phyloP scores from a whole-genome alignment of 495 filamentous ascomycete genomes.

The Lasiosphaeriaceae sp. region DNA sequence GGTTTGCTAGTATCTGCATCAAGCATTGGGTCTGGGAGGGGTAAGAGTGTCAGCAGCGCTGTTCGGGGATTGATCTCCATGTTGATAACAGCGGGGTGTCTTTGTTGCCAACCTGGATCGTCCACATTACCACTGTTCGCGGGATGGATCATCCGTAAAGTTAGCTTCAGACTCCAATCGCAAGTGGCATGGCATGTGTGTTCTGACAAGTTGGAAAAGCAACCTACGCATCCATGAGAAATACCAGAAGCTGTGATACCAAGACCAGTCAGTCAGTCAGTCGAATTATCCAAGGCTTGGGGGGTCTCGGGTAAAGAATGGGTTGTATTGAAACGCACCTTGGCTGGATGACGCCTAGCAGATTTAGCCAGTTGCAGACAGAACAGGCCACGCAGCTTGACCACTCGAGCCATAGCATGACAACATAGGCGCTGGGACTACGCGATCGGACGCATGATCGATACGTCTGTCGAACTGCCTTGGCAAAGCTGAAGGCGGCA shows the following conservation, averaged over 20 bases:
- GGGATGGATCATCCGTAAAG: background rate
- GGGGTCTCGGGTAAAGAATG: background rate
- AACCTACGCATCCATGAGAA: constrained; percentile 20
- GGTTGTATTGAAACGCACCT: constrained; percentile 11
- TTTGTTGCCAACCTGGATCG: constrained; percentile 16
- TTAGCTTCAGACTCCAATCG: background rate
- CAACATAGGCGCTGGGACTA: constrained; percentile 20
- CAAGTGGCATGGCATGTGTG: background rate
- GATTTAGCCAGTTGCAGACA: constrained; percentile 23
- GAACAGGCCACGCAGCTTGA: constrained; percentile 11
- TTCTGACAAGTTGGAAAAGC: background rate
- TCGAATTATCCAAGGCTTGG: no score
- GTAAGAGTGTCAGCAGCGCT: background rate
- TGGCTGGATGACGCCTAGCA: constrained; percentile 16
- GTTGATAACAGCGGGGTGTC: background rate
- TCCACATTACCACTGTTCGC: constrained; percentile 27
- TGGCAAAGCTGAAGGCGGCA: constrained; percentile 15
- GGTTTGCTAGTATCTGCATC: constrained; percentile 49
- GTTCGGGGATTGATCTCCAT: background rate
- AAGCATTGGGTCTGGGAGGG: constrained; percentile 36
- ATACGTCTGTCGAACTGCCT: constrained; percentile 25
- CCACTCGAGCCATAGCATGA: constrained; percentile 31
- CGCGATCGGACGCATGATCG: constrained; percentile 14
- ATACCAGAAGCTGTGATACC: constrained; percentile 17
- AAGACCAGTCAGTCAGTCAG: background rate